Conservation (phyloP, 2,329 filamentous ascomycete genomes). For the Neonectria sp. region DNA sequence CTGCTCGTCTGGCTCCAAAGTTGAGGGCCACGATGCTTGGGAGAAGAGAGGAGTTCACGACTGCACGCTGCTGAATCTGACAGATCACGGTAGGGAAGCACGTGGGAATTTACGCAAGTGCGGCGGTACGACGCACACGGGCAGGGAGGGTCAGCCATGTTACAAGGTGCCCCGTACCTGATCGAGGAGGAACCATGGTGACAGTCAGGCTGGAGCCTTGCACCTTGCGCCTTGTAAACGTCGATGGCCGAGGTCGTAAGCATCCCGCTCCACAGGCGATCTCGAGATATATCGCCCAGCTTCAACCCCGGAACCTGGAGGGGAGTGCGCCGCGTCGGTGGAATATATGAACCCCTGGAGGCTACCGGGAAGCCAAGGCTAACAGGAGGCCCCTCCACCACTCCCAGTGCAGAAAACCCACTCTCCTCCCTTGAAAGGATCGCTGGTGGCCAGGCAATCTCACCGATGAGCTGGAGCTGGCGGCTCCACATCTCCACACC, state of each 20-base stretch:
- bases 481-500: constrained; percentile 41
- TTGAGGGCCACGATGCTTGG: constrained; percentile 36
- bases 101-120: constrained; percentile 28
- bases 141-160: background rate
- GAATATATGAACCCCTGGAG: constrained; percentile 45
- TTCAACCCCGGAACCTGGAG: constrained; percentile 37
- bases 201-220: constrained; percentile 4
- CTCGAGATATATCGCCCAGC: constrained; percentile 29
- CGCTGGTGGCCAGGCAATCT: constrained; percentile 43
- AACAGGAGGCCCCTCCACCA: no score
- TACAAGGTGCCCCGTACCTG: background rate
- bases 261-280: constrained; percentile 16
- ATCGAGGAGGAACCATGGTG: background rate
- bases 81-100: constrained; percentile 19
- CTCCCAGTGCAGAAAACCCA: constrained; percentile 16
- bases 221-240: constrained; percentile 12
- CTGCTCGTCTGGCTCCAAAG: no score
- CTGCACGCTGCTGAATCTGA: constrained; percentile 13
- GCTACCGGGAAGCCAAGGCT: no score
- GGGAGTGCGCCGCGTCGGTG: constrained; percentile 41
- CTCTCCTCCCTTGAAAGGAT: constrained; percentile 40
- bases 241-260: constrained; percentile 35
- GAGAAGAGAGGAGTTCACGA: constrained; percentile 19
- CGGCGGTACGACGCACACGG: background rate
- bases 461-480: constrained; percentile 43